Evolutionary conservation across 305 asterid genomes (phyloP).

Genomic region (Solanum hybrid): DNA sequence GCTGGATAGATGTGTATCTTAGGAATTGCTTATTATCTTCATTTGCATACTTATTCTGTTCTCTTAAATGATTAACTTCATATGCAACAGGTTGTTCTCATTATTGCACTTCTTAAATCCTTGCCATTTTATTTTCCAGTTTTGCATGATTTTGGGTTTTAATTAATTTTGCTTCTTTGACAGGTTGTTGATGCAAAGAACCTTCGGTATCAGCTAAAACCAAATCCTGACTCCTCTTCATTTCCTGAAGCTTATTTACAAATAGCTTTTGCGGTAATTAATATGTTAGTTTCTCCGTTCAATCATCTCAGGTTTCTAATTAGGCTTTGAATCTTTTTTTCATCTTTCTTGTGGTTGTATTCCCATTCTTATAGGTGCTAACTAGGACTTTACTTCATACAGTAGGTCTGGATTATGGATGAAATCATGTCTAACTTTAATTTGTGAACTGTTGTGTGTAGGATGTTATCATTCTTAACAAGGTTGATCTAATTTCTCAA

Average conservation of each 20-base stretch:
- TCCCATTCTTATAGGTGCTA: not conserved
- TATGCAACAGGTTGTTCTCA: not conserved
- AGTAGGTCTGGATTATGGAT: not conserved
- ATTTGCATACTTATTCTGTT: not conserved
- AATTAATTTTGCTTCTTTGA: constrained; percentile 6
- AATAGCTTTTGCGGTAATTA: constrained; percentile 79
- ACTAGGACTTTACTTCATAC: not conserved
- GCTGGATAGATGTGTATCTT: not conserved
- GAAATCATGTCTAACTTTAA: not conserved
- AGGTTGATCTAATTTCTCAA: constrained; percentile 69
- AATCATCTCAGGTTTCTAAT: not conserved
- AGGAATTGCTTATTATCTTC: not conserved
- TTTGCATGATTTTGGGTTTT: constrained; percentile 3
- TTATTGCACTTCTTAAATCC: not conserved
- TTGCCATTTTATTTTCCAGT: not conserved
- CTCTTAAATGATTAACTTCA: not conserved
- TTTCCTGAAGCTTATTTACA: constrained; percentile 95
- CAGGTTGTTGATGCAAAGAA: constrained; percentile 97
- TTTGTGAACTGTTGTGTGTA: constrained; percentile 14
- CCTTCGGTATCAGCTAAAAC: constrained; percentile 74
- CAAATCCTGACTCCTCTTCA: constrained; percentile 57
- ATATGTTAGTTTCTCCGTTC: constrained; percentile 7
- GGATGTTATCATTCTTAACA: constrained; percentile 96
- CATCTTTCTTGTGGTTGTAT: not conserved
- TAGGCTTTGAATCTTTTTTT: not conserved